Conservation (phyloP, 1,284 basidiomycete genomes). For the Boletus austroedulis region DNA sequence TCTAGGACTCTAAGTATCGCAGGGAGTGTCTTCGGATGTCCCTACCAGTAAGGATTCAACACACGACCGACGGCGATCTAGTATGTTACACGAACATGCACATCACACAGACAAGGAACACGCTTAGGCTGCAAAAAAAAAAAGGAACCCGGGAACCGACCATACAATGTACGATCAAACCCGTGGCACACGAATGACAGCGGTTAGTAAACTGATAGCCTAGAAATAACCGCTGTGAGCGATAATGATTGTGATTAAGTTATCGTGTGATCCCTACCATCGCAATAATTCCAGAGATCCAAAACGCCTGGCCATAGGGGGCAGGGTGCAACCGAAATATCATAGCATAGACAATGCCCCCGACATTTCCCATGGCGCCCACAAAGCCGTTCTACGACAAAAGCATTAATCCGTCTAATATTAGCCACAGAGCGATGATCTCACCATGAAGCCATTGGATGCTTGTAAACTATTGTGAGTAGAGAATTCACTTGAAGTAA, state of each 20-base stretch:
- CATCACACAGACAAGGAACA: too few species aligned
- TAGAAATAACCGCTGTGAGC: neutral
- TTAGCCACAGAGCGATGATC: neutral
- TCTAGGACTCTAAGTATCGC: too few species aligned
- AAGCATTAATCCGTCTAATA: neutral
- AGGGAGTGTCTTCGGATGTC: too few species aligned
- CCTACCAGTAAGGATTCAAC: too few species aligned
- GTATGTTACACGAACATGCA: too few species aligned
- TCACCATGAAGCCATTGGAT: slow-evolving; percentile 38
- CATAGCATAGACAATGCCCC: slow-evolving; percentile 18
- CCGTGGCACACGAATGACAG: slow-evolving; percentile 8
- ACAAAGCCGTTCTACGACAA: neutral
- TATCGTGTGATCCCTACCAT: slow-evolving; percentile 21
- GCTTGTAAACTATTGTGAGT: slow-evolving; percentile 24
- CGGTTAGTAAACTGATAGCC: slow-evolving; percentile 11
- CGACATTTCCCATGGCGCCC: slow-evolving; percentile 2
- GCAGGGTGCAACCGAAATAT: slow-evolving; percentile 50
- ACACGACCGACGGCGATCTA: too few species aligned
- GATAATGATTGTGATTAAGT: neutral
- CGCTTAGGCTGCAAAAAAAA: too few species aligned
- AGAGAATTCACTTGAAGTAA: neutral
- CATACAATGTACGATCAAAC: too few species aligned
- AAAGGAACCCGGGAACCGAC: too few species aligned
- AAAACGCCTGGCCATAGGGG: slow-evolving; percentile 34
- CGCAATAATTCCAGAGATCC: slow-evolving; percentile 44